Percentiles rank a stretch among this genome's conserved stretches.
Evolutionary conservation across 768 basidiomycete species (phyloP).

Genomic region (Suillus brevipes): DNA sequence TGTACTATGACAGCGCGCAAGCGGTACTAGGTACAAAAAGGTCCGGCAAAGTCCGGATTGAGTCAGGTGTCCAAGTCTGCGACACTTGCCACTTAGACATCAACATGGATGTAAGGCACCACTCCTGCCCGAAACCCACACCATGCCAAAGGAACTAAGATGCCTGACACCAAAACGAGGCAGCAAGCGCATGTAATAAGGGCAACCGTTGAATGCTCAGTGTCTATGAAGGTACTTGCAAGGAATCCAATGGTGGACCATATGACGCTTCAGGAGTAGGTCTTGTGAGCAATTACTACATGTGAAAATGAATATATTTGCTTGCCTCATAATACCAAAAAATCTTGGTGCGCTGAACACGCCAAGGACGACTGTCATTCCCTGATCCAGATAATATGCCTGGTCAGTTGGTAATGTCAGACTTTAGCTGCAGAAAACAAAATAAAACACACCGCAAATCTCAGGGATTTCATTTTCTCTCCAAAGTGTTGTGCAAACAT

Average conservation of each 20-base stretch:
- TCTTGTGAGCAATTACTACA: neutral
- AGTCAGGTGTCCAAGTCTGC: no score
- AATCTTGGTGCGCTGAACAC: neutral
- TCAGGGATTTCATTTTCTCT: neutral
- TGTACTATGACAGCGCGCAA: no score
- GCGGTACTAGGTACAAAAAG: no score
- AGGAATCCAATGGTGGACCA: neutral
- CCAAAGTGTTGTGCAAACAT: constrained; percentile 7
- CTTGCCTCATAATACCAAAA: neutral
- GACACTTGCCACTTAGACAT: no score
- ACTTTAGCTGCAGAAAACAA: neutral
- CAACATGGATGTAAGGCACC: neutral
- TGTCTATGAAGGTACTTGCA: neutral
- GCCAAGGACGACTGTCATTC: neutral
- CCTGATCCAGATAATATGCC: neutral
- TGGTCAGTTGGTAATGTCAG: neutral
- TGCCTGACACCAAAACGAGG: neutral
- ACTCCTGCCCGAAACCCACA: neutral
- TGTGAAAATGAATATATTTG: neutral
- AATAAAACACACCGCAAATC: neutral
- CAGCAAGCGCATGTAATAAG: neutral
- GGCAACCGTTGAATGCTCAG: neutral
- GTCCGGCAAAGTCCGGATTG: no score
- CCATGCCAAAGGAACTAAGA: neutral
- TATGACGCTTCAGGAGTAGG: neutral